A percentile compares a stretch with the other conserved stretches of the same genome.
These are phyloP conservation scores for Hygrocybe coccinea DNA, from an alignment of 768 basidiomycete species.

Conservation along the genomic window DNA sequence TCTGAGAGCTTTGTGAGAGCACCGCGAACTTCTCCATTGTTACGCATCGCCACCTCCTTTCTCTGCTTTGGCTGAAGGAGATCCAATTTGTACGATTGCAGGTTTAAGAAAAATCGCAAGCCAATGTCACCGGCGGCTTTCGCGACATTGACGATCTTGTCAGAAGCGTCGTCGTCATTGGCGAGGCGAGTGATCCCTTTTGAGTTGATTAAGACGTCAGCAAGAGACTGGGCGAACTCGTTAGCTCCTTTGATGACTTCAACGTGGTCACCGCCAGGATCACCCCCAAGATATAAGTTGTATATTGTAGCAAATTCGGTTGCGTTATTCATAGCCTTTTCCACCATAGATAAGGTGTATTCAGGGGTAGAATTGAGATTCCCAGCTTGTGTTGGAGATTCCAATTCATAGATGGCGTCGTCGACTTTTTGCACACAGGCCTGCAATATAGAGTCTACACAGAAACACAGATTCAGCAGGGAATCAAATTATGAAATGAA, in stretches of 20 bases:
- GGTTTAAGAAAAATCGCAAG: constrained; percentile 87
- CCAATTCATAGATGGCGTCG: constrained; percentile 94
- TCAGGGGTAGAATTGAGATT: constrained; percentile 98
- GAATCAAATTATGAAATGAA: background rate
- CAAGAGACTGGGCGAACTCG: constrained; percentile 88
- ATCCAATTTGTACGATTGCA: constrained; percentile 93
- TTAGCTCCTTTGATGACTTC: constrained; percentile 98
- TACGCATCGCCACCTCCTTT: constrained; percentile 84
- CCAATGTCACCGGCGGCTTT: constrained; percentile 85
- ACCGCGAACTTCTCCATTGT: constrained; percentile 79
- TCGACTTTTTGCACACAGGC: constrained; percentile 97
- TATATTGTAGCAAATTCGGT: constrained; percentile 95
- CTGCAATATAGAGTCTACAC: constrained; percentile 90
- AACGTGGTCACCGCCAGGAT: constrained; percentile 89
- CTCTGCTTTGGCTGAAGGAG: constrained; percentile 67
- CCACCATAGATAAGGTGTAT: constrained; percentile 97
- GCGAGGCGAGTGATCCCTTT: constrained; percentile 95
- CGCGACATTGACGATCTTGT: constrained; percentile 81
- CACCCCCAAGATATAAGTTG: constrained; percentile 83
- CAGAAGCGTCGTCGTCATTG: constrained; percentile 85
- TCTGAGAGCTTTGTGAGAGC: constrained; percentile 84
- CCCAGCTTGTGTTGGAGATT: constrained; percentile 90
- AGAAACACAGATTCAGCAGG: constrained; percentile 12
- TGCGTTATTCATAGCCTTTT: constrained; percentile 90
- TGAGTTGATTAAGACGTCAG: constrained; percentile 88